Evolutionary conservation across 108 stramenopile species (phyloP), one percentile per base, ranked within the genome.

Genomic region (Skeletonema marinoi): DNA sequence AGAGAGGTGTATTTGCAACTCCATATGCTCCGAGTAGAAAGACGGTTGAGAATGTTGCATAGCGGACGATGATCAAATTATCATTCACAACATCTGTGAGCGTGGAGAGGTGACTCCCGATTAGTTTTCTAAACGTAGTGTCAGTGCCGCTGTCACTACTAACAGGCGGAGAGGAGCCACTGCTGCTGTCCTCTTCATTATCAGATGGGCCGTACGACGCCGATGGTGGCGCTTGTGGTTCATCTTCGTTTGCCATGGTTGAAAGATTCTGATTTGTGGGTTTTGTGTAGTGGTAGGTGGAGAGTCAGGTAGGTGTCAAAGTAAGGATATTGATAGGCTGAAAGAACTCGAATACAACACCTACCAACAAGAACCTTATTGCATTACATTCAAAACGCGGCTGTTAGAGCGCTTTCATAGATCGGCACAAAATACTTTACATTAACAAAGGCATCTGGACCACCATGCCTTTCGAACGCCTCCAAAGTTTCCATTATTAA

Each of bases 381-480:
- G 36, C 36, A 42, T 42, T 13, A 13, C 11, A 11, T 3, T 13
- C 41, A 46, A 46, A n/a, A 25, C 0, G 16, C 19, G 8, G 25
- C 25, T 2, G 11, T 80, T 19, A 85, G 69, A 6, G 68, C 76
- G 48, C 85, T 86, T 70, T 91, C 86, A 63, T 90, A 93, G 17
- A 84, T 78, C 4, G 92, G 92, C 2, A 91, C 81, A 32, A 91
- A 83, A 51, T 91, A 93, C 66, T 93, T 92, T 65, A 96, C 95
- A 81, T 96, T 96, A 67, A 95, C 89, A 71, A 93, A 94, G 7
- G 95, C 95, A 68, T 95, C 90, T 73, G 89, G 84, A 33, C 95
- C 95, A 17, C 95, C 95, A 58, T 92, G 87, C 2, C 80, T 77
- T 78, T 96, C 95, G 31, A 96, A 88, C 35, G 82, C 74, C 83